Percentiles rank a stretch among this genome's conserved stretches.
Evolutionary conservation across 768 basidiomycete species (phyloP).

Genomic region (Leccinum variicolor): DNA sequence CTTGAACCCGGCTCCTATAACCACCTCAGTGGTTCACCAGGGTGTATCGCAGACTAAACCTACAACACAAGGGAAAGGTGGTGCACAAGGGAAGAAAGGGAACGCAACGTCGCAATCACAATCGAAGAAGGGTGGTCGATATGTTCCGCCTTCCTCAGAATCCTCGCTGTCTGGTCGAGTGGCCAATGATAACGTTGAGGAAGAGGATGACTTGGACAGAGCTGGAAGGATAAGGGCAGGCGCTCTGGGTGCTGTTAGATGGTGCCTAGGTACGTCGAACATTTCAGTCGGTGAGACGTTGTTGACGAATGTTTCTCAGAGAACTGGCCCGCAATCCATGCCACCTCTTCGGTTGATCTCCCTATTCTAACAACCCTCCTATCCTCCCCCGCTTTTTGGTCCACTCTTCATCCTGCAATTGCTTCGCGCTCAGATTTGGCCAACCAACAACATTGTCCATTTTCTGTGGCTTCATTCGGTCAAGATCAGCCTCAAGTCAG

Average conservation of each 20-base stretch:
- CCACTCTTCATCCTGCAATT: slow-evolving; percentile 49
- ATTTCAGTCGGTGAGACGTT: slow-evolving; percentile 5
- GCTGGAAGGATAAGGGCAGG: slow-evolving; percentile 66
- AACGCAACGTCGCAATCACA: slow-evolving; percentile 22
- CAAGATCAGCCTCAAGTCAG: slow-evolving; percentile 68
- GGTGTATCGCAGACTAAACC: not conserved
- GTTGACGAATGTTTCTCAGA: slow-evolving; percentile 12
- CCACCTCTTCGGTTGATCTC: not conserved
- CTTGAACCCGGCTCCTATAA: slow-evolving; percentile 62
- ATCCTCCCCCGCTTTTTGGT: slow-evolving; percentile 54
- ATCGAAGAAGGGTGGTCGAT: slow-evolving; percentile 31
- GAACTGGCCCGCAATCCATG: slow-evolving; percentile 9
- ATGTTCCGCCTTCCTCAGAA: slow-evolving; percentile 29
- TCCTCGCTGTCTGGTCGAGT: slow-evolving; percentile 18
- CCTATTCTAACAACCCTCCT: slow-evolving; percentile 6
- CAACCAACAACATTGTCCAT: slow-evolving; percentile 30
- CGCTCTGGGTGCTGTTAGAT: slow-evolving; percentile 62
- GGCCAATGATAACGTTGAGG: slow-evolving; percentile 36
- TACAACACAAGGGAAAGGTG: slow-evolving; percentile 2
- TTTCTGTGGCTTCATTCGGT: slow-evolving; percentile 40
- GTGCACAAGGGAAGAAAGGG: slow-evolving; percentile 19
- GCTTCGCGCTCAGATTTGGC: slow-evolving; percentile 29
- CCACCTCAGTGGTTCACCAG: slow-evolving; percentile 15
- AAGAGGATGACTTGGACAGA: slow-evolving; percentile 69
- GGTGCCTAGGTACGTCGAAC: slow-evolving; percentile 53